A percentile compares a stretch with the other conserved stretches of the same genome.
These are phyloP conservation scores for Pleoardoris graminearum DNA, from an alignment of 2,329 filamentous ascomycete species.

Conservation along the genomic window DNA sequence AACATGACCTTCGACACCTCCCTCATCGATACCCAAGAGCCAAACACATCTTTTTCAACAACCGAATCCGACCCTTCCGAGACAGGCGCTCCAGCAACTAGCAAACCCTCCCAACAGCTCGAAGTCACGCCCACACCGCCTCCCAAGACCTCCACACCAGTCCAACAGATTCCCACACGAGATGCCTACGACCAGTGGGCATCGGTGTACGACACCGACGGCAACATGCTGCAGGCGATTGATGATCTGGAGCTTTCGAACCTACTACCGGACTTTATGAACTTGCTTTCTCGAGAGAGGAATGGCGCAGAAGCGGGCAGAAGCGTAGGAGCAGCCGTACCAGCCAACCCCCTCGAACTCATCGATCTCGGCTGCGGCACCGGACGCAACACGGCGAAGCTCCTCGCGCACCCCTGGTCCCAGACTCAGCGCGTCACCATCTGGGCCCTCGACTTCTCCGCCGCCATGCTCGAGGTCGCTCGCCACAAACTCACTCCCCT, in stretches of 20 bases:
- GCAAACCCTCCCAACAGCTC: conserved; percentile 23
- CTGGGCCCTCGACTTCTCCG: conserved; percentile 60
- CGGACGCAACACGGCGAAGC: conserved; percentile 62
- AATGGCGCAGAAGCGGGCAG: no score
- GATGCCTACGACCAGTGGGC: conserved; percentile 57
- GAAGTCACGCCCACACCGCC: conserved; percentile 10
- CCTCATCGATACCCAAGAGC: conserved; percentile 32
- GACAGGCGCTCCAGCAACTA: conserved; percentile 10
- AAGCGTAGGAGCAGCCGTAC: no score
- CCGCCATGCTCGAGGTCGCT: conserved; percentile 62
- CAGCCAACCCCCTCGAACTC: conserved; percentile 44
- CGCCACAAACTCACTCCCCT: conserved; percentile 37
- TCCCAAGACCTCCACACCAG: conserved; percentile 24
- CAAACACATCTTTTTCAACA: conserved; percentile 41
- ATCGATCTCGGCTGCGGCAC: conserved; percentile 70
- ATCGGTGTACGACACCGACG: conserved; percentile 65
- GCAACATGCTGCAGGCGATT: conserved; percentile 67
- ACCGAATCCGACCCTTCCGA: conserved; percentile 39
- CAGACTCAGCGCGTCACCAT: conserved; percentile 35
- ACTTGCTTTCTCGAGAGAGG: conserved; percentile 27
- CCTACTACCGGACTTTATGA: conserved; percentile 56
- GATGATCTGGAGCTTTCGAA: conserved; percentile 60
- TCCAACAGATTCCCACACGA: conserved; percentile 45
- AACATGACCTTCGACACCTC: conserved; percentile 47
- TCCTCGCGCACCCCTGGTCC: conserved; percentile 45